A percentile compares a stretch with the other conserved stretches of the same genome.
These are phyloP conservation scores for Vinca major DNA, from an alignment of 305 asterid species.

Conservation along the genomic window DNA sequence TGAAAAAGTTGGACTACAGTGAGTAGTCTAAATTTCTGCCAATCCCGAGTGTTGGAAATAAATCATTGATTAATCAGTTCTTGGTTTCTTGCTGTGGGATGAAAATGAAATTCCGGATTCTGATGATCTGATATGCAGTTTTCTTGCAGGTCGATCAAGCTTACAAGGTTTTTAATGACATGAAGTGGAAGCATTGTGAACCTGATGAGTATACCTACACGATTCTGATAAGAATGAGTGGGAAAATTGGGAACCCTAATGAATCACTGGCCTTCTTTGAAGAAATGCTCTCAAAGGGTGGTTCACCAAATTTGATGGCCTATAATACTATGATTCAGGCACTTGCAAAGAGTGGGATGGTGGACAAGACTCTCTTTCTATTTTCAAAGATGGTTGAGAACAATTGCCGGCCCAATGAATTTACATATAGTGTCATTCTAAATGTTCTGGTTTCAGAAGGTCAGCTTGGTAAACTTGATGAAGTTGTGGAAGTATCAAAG, in stretches of 20 bases:
- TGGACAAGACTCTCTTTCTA: constrained; percentile 47
- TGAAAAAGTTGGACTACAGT: no score
- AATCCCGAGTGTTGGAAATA: no score
- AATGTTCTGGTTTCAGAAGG: constrained; percentile 60
- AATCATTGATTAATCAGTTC: no score
- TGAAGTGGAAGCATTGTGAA: constrained; percentile 68
- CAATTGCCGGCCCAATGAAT: constrained; percentile 84
- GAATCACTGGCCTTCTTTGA: constrained; percentile 60
- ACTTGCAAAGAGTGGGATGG: constrained; percentile 52
- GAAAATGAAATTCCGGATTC: neutral
- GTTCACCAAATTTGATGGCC: constrained; percentile 62
- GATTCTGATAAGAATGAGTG: constrained; percentile 68
- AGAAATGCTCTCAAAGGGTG: constrained; percentile 69
- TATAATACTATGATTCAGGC: constrained; percentile 80
- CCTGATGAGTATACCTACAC: constrained; percentile 87
- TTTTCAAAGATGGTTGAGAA: constrained; percentile 81
- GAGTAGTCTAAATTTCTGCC: no score
- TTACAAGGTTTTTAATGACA: constrained; percentile 54
- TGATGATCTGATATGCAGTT: constrained; percentile 63
- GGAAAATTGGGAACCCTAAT: constrained; percentile 54
- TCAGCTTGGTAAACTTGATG: constrained; percentile 78
- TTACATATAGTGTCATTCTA: constrained; percentile 68
- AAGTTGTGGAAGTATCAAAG: constrained; percentile 60
- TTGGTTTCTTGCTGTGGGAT: no score
- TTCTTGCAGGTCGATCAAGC: constrained; percentile 74